These are phyloP conservation scores for Zasmidium cellare DNA, from an alignment of 2,329 filamentous ascomycete genomes.

Conservation along the genomic window DNA sequence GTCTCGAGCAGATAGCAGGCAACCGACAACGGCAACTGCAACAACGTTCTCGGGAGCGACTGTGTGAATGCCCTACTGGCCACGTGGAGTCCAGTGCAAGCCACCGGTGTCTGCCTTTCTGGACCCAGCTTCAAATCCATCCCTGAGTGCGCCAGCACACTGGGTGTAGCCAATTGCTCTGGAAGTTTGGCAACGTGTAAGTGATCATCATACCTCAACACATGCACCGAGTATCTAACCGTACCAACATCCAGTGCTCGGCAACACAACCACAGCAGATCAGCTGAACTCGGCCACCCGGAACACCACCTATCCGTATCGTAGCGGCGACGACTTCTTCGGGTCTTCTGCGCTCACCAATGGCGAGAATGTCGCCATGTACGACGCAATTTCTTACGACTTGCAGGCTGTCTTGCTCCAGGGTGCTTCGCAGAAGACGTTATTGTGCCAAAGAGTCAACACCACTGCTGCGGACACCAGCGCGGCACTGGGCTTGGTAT, in stretches of 20 bases:
- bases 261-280: neutral
- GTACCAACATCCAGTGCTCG: neutral
- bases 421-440: constrained; percentile 1
- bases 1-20: constrained; percentile 4
- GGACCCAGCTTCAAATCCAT: neutral
- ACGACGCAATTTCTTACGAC: neutral
- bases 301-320: neutral
- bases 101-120: neutral
- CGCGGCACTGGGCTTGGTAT: neutral
- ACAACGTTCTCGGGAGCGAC: constrained; percentile 3
- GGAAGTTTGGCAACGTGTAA: neutral
- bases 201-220: neutral
- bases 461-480: neutral
- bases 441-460: constrained; percentile 8
- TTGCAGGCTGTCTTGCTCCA: constrained; percentile 3
- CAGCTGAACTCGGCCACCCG: neutral
- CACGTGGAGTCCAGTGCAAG: neutral
- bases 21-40: constrained; percentile 7
- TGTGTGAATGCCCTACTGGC: constrained; percentile 4
- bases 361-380: neutral
- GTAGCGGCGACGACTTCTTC: neutral
- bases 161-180: neutral
- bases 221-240: too few species aligned
- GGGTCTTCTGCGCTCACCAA: neutral
- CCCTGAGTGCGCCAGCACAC: constrained; percentile 5